Percentiles rank a stretch among this genome's conserved stretches.
These are phyloP conservation scores for Odontarrhena argentea DNA, from an alignment of 345 rosid species.

Conservation along the genomic window DNA sequence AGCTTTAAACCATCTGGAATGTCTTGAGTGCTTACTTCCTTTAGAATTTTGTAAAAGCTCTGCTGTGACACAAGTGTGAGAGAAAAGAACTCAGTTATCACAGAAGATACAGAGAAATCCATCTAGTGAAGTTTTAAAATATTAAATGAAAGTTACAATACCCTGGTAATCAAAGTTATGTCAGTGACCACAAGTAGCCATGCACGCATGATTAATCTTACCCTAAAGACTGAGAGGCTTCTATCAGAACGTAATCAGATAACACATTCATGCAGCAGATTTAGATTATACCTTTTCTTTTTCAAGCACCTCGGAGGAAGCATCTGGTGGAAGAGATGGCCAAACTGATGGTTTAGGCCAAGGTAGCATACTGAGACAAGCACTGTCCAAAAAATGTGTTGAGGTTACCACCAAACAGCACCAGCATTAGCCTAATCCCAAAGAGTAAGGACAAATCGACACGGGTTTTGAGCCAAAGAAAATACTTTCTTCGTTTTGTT, in stretches of 20 bases:
- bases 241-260: slow-evolving; percentile 21
- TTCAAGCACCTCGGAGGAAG: slow-evolving; percentile 77
- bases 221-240: slow-evolving; percentile 14
- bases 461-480: slow-evolving; percentile 12
- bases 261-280: slow-evolving; percentile 26
- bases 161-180: slow-evolving; percentile 24
- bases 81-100: slow-evolving; percentile 15
- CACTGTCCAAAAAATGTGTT: slow-evolving; percentile 60
- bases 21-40: slow-evolving; percentile 76
- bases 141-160: slow-evolving; percentile 16
- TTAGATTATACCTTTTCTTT: slow-evolving; percentile 86
- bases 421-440: slow-evolving; percentile 17
- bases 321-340: slow-evolving; percentile 88
- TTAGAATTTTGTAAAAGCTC: slow-evolving; percentile 85
- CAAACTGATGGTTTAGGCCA: slow-evolving; percentile 98
- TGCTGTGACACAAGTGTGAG: slow-evolving; percentile 49
- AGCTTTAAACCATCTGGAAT: slow-evolving; percentile 82
- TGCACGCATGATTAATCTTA: slow-evolving; percentile 19
- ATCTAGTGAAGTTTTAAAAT: background rate
- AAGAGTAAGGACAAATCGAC: slow-evolving; percentile 7
- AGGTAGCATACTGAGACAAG: slow-evolving; percentile 95
- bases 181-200: slow-evolving; percentile 17
- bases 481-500: slow-evolving; percentile 14
- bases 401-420: slow-evolving; percentile 26
- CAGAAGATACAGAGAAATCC: slow-evolving; percentile 28